A percentile compares a stretch with the other conserved stretches of the same genome.
These are phyloP conservation scores for Verticillium isaacii DNA, from an alignment of 2,329 filamentous ascomycete genomes.

Conservation along the genomic window DNA sequence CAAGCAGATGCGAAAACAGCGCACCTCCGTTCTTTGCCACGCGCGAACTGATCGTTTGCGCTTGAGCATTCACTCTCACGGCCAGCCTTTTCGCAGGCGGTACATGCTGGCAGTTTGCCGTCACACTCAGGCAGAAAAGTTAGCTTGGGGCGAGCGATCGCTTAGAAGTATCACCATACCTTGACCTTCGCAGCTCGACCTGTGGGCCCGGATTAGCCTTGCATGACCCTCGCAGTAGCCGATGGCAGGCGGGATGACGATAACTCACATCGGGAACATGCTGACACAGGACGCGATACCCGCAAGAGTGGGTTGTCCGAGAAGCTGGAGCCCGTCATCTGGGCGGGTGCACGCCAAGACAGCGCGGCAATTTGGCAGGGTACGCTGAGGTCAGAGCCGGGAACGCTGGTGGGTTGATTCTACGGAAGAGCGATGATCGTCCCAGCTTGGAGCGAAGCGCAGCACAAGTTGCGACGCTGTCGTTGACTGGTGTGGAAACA, in stretches of 20 bases:
- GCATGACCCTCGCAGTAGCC: slow-evolving; percentile 5
- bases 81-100: slow-evolving; percentile 88
- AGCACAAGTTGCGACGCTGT: background rate
- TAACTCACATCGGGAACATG: slow-evolving; percentile 67
- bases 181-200: slow-evolving; percentile 90
- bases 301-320: slow-evolving; percentile 57
- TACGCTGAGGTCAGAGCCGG: background rate
- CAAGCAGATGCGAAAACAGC: slow-evolving; percentile 9
- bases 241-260: slow-evolving; percentile 9
- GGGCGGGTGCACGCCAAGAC: slow-evolving; percentile 10
- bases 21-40: slow-evolving; percentile 87
- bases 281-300: slow-evolving; percentile 75
- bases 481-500: background rate
- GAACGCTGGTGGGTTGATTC: no score
- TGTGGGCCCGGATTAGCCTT: slow-evolving; percentile 20
- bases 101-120: slow-evolving; percentile 91
- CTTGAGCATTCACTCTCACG: slow-evolving; percentile 84
- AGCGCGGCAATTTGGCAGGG: background rate
- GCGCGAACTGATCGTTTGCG: slow-evolving; percentile 91
- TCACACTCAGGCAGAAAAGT: slow-evolving; percentile 59
- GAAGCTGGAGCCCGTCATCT: slow-evolving; percentile 43
- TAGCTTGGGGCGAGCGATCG: background rate
- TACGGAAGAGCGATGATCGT: background rate
- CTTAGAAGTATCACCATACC: slow-evolving; percentile 33
- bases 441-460: background rate